These are phyloP conservation scores for Penicillium chermesinum DNA, from an alignment of 495 filamentous ascomycete species.

Conservation along the genomic window DNA sequence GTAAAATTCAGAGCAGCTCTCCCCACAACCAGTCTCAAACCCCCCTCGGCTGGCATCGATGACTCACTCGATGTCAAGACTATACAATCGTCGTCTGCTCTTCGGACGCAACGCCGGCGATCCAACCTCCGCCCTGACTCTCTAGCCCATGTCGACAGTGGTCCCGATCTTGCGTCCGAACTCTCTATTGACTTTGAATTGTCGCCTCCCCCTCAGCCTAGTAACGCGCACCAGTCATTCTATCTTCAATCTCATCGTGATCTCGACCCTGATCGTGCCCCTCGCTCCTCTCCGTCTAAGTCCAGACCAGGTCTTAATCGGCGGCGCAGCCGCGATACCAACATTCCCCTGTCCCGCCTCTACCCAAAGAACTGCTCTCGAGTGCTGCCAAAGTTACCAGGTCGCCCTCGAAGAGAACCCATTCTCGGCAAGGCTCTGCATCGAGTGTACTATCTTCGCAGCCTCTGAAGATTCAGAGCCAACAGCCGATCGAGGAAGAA, in stretches of 20 bases:
- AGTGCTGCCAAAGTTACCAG: constrained; percentile 31
- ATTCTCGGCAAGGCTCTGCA: not conserved
- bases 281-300: constrained; percentile 15
- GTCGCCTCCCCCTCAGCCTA: constrained; percentile 24
- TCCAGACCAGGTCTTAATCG: constrained; percentile 16
- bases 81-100: constrained; percentile 13
- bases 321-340: constrained; percentile 21
- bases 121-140: constrained; percentile 23
- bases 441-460: constrained; percentile 6
- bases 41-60: constrained; percentile 10
- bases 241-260: constrained; percentile 20
- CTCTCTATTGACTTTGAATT: constrained; percentile 4
- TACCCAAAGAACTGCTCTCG: constrained; percentile 36
- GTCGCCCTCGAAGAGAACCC: constrained; percentile 27
- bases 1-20: constrained; percentile 14
- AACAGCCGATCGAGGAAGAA: constrained; percentile 15
- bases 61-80: constrained; percentile 22
- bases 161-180: constrained; percentile 8
- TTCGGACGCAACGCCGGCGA: constrained; percentile 25
- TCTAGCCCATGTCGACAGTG: constrained; percentile 2
- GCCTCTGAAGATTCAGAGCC: constrained; percentile 2
- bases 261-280: constrained; percentile 20
- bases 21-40: constrained; percentile 14
- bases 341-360: constrained; percentile 44
- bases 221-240: constrained; percentile 15